Percentiles rank a stretch among this genome's conserved stretches.
These are phyloP conservation scores for Rubia tinctorum DNA, from an alignment of 305 asterid species.

Conservation along the genomic window DNA sequence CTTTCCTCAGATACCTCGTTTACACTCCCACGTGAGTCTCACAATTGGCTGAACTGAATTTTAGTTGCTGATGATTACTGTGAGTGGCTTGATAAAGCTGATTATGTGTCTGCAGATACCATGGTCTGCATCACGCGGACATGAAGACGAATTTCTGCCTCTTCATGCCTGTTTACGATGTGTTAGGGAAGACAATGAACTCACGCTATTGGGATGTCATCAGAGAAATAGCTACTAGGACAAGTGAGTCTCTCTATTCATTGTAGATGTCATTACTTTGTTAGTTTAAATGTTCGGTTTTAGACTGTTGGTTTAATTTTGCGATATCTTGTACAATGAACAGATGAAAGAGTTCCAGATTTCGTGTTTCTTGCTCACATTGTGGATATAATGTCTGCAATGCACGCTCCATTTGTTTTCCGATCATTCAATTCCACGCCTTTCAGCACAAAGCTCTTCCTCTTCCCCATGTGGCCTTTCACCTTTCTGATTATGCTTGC, in stretches of 20 bases:
- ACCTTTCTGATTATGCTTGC: slow-evolving; percentile 52
- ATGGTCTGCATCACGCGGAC: slow-evolving; percentile 63
- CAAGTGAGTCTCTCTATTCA: slow-evolving; percentile 45
- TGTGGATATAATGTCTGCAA: slow-evolving; percentile 68
- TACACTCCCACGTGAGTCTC: slow-evolving; percentile 72
- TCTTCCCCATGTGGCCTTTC: slow-evolving; percentile 75
- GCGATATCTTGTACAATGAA: slow-evolving; percentile 2
- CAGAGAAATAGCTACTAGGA: slow-evolving; percentile 51
- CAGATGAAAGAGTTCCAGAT: slow-evolving; percentile 75
- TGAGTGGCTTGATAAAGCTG: background rate
- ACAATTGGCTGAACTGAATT: background rate
- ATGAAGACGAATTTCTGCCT: slow-evolving; percentile 80
- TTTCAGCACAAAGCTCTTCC: slow-evolving; percentile 51
- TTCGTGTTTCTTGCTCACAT: slow-evolving; percentile 90
- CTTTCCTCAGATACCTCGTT: slow-evolving; percentile 57
- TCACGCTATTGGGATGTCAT: slow-evolving; percentile 60
- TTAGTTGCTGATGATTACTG: slow-evolving; percentile 1
- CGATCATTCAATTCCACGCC: slow-evolving; percentile 79
- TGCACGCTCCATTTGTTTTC: slow-evolving; percentile 70
- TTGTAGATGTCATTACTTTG: background rate
- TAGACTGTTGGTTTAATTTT: background rate
- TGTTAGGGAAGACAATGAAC: slow-evolving; percentile 66
- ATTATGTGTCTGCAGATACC: slow-evolving; percentile 59
- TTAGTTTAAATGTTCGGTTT: background rate
- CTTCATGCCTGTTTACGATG: slow-evolving; percentile 82